A percentile compares a stretch with the other conserved stretches of the same genome.
phyloP scores from a whole-genome alignment of 2,329 filamentous ascomycete species.

The Cephalotrichum gorgonifer region DNA sequence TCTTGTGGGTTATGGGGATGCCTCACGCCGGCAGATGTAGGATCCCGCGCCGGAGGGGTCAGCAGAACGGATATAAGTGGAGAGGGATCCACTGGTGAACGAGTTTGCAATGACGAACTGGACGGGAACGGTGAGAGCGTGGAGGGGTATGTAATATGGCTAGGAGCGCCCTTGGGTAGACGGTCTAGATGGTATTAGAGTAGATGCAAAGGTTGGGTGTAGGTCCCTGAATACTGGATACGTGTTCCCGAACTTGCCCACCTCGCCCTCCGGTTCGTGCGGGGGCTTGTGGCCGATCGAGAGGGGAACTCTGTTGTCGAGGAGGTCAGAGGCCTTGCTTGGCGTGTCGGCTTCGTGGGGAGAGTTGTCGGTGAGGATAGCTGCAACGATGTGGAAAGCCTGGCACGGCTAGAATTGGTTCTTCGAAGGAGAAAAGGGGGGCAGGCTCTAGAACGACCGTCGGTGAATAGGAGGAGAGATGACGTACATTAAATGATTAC shows the following conservation, averaged over 20 bases:
- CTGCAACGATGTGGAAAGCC: neutral
- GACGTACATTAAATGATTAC: neutral
- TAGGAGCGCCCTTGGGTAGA: no score
- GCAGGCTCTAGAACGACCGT: neutral
- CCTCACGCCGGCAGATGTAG: neutral
- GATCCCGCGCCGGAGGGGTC: neutral
- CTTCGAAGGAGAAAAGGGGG: neutral
- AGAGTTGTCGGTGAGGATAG: neutral
- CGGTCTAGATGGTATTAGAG: no score
- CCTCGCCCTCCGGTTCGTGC: neutral
- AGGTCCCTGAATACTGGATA: neutral
- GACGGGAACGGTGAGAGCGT: no score
- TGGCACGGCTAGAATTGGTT: no score
- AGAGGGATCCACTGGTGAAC: neutral
- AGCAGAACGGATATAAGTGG: neutral
- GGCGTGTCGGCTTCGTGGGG: neutral
- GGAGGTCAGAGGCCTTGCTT: neutral
- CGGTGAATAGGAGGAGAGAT: neutral
- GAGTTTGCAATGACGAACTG: no score
- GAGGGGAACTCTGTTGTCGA: neutral
- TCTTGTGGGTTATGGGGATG: neutral
- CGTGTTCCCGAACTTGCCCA: neutral
- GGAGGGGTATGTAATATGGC: no score
- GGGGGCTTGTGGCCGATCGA: neutral
- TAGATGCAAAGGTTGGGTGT: neutral